Conservation (phyloP, 2,329 filamentous ascomycete genomes). For the Aspergillus sp. region DNA sequence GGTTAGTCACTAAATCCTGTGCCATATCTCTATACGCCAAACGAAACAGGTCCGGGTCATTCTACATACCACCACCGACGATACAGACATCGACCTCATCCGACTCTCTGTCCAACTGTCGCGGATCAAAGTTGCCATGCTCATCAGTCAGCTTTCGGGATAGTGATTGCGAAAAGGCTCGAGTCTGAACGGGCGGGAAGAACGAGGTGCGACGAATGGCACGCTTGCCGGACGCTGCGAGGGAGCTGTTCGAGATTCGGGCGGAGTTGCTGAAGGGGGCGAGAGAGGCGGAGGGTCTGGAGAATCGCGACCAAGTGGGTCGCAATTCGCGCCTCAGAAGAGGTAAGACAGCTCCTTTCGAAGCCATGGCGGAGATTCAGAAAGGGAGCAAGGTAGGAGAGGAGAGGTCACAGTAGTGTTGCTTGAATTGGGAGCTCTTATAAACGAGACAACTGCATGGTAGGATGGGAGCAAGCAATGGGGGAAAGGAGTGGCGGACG, state of each 20-base stretch:
- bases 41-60: neutral
- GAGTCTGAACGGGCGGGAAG: conserved; percentile 34
- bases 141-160: conserved; percentile 45
- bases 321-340: conserved; percentile 45
- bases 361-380: conserved; percentile 38
- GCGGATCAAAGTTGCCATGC: conserved; percentile 66
- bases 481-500: neutral
- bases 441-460: conserved; percentile 18
- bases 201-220: conserved; percentile 23
- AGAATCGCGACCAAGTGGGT: conserved; percentile 30
- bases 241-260: conserved; percentile 22
- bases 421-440: conserved; percentile 11
- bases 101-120: conserved; percentile 75
- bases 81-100: conserved; percentile 97
- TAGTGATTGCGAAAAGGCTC: conserved; percentile 49
- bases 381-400: neutral
- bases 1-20: conserved; percentile 6
- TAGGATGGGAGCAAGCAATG: conserved; percentile 3
- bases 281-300: conserved; percentile 28
- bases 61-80: conserved; percentile 72
- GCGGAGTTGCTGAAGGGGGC: conserved; percentile 23
- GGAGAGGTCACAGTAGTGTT: conserved; percentile 1
- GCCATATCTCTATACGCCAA: neutral
- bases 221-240: conserved; percentile 22
- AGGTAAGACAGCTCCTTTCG: conserved; percentile 43